These are phyloP conservation scores for Flammula alnicola DNA, from an alignment of 1,284 basidiomycete genomes.

Conservation along the genomic window DNA sequence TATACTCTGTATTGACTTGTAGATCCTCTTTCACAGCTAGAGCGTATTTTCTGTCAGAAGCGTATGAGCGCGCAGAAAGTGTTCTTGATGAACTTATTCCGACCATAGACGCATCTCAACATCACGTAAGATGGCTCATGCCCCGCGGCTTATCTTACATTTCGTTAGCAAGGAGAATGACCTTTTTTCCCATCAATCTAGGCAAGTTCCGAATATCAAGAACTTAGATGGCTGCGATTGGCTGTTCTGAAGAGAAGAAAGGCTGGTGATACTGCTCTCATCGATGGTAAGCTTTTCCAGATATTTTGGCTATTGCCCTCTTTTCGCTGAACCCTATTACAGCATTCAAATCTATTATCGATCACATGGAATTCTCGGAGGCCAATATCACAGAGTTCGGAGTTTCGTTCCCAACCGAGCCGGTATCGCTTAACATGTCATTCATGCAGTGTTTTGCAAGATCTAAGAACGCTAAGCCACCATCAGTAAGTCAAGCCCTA, in stretches of 20 bases:
- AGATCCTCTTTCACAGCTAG: conserved; percentile 52
- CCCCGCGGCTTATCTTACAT: conserved; percentile 19
- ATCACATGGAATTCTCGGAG: conserved; percentile 75
- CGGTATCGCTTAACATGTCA: conserved; percentile 27
- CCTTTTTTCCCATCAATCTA: conserved; percentile 36
- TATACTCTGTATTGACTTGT: no score
- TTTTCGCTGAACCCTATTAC: conserved; percentile 18
- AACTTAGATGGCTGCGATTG: conserved; percentile 82
- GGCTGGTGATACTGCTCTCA: conserved; percentile 61
- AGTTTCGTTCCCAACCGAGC: conserved; percentile 26
- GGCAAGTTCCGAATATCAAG: conserved; percentile 74
- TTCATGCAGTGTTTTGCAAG: conserved; percentile 67
- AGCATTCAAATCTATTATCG: conserved; percentile 76
- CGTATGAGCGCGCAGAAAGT: conserved; percentile 77
- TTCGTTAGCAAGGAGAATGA: conserved; percentile 5
- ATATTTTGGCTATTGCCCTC: background rate
- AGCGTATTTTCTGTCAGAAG: conserved; percentile 77
- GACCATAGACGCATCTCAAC: conserved; percentile 58
- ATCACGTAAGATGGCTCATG: conserved; percentile 54
- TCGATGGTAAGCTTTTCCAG: conserved; percentile 55
- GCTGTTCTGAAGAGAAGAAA: conserved; percentile 77
- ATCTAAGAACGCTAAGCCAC: conserved; percentile 66
- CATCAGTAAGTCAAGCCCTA: conserved; percentile 57
- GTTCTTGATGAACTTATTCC: conserved; percentile 75
- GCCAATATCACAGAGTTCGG: conserved; percentile 72